Percentiles rank a stretch among this genome's conserved stretches.
Conservation (phyloP, 2,329 filamentous ascomycete genomes). For the Xylaria arbuscula region DNA sequence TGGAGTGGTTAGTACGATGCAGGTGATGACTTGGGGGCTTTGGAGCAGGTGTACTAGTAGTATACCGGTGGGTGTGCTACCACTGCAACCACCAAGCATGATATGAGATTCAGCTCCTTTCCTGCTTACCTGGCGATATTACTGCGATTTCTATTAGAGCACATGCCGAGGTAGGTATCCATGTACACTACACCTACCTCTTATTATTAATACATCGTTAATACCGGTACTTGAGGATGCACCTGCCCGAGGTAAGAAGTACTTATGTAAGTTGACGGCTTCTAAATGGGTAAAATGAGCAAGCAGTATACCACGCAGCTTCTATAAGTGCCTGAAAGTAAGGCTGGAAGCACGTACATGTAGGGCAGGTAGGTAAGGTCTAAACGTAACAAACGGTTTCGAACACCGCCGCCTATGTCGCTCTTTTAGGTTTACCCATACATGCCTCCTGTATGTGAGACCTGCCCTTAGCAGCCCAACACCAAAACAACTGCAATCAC, state of each 20-base stretch:
- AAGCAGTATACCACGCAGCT: background rate
- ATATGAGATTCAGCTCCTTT: constrained; percentile 10
- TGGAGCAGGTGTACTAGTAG: background rate
- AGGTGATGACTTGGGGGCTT: background rate
- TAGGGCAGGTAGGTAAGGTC: background rate
- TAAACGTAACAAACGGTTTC: background rate
- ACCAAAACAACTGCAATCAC: background rate
- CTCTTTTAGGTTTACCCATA: background rate
- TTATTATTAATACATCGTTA: too few species aligned
- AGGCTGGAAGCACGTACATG: background rate
- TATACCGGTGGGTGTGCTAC: background rate
- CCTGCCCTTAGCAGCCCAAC: background rate
- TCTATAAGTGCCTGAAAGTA: background rate
- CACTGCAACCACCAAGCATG: background rate
- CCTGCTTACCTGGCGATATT: background rate
- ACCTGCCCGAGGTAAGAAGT: background rate
- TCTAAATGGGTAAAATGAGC: background rate
- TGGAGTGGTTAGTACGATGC: background rate
- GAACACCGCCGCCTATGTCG: background rate
- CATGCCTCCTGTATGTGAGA: background rate
- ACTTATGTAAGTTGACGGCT: background rate
- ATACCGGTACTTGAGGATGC: too few species aligned
- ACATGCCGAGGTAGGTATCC: background rate
- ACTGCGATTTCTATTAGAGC: background rate
- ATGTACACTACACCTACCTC: too few species aligned